Evolutionary conservation across 2,329 filamentous ascomycete species (phyloP).

Genomic region (Teratosphaeria nubilosa): DNA sequence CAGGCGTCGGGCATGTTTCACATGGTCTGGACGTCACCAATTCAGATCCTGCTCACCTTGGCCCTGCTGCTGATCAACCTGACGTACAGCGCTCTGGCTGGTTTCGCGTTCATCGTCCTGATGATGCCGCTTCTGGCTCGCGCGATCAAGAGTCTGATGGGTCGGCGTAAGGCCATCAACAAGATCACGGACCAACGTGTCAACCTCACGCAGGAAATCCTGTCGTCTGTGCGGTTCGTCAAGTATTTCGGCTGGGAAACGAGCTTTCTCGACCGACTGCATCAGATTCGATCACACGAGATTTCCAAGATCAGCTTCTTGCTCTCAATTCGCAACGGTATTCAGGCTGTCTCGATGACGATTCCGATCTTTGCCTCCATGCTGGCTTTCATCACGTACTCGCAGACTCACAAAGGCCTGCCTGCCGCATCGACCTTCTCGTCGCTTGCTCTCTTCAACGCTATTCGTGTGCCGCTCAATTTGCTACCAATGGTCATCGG

Average conservation of each 20-base stretch:
- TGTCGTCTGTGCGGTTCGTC: constrained; percentile 85
- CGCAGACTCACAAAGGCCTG: constrained; percentile 53
- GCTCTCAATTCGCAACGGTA: constrained; percentile 71
- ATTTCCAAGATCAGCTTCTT: constrained; percentile 77
- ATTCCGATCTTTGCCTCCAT: constrained; percentile 92
- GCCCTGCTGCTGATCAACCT: constrained; percentile 76
- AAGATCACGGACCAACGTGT: constrained; percentile 89
- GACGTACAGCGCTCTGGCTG: constrained; percentile 79
- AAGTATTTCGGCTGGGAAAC: constrained; percentile 96
- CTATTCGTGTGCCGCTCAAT: constrained; percentile 80
- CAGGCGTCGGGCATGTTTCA: constrained; percentile 84
- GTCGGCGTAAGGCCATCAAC: constrained; percentile 70
- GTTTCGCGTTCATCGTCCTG: constrained; percentile 71
- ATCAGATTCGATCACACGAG: constrained; percentile 63
- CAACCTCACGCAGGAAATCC: constrained; percentile 80
- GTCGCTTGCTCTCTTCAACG: constrained; percentile 87
- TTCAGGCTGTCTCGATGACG: constrained; percentile 74
- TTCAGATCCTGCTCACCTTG: constrained; percentile 69
- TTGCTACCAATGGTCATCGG: constrained; percentile 79
- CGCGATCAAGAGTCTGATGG: constrained; percentile 67
- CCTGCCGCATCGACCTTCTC: constrained; percentile 77
- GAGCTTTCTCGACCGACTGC: constrained; percentile 69
- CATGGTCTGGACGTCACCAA: constrained; percentile 76
- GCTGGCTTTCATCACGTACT: constrained; percentile 79
- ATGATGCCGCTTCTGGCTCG: constrained; percentile 67